Percentiles rank a stretch among this genome's conserved stretches.
Conservation (phyloP, 768 basidiomycete genomes). For the Rossbeevera mucosa region DNA sequence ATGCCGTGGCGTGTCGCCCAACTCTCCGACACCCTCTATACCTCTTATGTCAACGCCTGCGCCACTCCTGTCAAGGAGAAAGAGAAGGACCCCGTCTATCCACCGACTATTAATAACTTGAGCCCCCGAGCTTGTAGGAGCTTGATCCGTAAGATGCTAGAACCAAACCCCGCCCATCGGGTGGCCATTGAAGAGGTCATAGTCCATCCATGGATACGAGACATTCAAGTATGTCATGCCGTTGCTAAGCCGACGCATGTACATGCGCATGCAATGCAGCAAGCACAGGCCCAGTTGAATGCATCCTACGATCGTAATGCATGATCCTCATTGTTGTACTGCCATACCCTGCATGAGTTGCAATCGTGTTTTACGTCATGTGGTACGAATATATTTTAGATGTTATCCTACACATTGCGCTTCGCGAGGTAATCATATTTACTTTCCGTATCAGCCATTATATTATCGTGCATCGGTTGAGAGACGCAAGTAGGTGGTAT, state of each 20-base stretch:
- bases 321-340: neutral
- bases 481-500: constrained; percentile 3
- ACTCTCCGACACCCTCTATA: constrained; percentile 71
- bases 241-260: constrained; percentile 62
- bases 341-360: neutral
- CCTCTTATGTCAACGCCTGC: constrained; percentile 58
- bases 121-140: constrained; percentile 79
- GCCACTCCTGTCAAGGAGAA: constrained; percentile 27
- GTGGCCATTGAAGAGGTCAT: constrained; percentile 77
- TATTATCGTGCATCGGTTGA: constrained; percentile 8
- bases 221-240: constrained; percentile 79
- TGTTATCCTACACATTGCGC: constrained; percentile 14
- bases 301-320: constrained; percentile 1
- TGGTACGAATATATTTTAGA: constrained; percentile 17
- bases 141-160: constrained; percentile 89
- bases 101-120: constrained; percentile 81
- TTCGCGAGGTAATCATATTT: constrained; percentile 2
- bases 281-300: constrained; percentile 46
- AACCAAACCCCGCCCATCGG: constrained; percentile 82
- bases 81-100: constrained; percentile 32
- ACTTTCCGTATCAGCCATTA: constrained; percentile 8
- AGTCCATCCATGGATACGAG: constrained; percentile 70
- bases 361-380: neutral
- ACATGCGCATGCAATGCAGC: constrained; percentile 62
- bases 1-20: constrained; percentile 97